Evolutionary conservation across 331 rosid genomes (phyloP).

Genomic region (Malus hybrid): DNA sequence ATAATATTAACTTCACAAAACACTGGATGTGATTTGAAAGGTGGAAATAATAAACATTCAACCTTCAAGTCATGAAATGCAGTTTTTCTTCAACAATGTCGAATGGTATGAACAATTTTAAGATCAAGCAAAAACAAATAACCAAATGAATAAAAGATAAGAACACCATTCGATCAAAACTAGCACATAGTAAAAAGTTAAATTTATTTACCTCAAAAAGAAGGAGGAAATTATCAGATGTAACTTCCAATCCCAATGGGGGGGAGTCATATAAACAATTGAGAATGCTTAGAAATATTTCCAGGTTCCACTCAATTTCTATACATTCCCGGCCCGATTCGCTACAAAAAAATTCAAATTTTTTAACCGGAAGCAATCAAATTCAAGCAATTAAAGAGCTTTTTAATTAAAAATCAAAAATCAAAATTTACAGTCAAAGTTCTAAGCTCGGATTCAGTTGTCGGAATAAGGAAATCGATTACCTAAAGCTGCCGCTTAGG

Average conservation of each 20-base stretch:
- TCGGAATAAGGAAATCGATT: background rate
- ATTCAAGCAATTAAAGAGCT: background rate
- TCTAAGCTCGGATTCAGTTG: background rate
- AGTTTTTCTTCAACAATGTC: background rate
- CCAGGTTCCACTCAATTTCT: slow-evolving; percentile 46
- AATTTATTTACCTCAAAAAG: slow-evolving; percentile 55
- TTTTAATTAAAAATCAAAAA: background rate
- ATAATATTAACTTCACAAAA: background rate
- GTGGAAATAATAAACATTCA: background rate
- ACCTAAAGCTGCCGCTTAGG: slow-evolving; percentile 69
- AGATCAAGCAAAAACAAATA: background rate
- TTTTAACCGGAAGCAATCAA: background rate
- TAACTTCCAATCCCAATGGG: slow-evolving; percentile 41
- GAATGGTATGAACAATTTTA: background rate
- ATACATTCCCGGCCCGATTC: slow-evolving; percentile 47
- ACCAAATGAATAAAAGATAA: background rate
- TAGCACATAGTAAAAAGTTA: background rate
- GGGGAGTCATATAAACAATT: slow-evolving; percentile 42
- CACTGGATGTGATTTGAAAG: background rate
- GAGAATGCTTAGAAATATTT: slow-evolving; percentile 44
- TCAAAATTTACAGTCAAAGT: background rate
- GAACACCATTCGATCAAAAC: background rate
- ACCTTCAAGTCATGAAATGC: background rate
- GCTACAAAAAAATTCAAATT: slow-evolving; percentile 23
- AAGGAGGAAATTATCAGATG: slow-evolving; percentile 34